Conservation (phyloP, 2,329 filamentous ascomycete species). For the Didymella keratinophila region DNA sequence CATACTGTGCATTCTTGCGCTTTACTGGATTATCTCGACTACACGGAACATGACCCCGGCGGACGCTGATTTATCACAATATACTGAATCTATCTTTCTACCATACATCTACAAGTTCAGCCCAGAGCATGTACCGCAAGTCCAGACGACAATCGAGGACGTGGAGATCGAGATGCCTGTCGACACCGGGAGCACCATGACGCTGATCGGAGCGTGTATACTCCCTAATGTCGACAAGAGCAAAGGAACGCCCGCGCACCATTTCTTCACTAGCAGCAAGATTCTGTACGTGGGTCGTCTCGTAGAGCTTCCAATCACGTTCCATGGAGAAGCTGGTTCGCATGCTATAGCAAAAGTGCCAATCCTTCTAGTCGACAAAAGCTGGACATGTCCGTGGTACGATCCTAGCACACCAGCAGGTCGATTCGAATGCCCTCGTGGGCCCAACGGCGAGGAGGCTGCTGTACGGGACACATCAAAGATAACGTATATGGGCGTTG, state of each 20-base stretch:
- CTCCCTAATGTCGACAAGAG: conserved; percentile 36
- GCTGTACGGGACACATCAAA: conserved; percentile 34
- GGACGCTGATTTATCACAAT: conserved; percentile 20
- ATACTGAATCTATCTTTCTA: conserved; percentile 42
- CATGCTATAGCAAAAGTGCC: conserved; percentile 39
- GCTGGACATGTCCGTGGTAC: conserved; percentile 47
- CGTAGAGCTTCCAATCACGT: conserved; percentile 39
- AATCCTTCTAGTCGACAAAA: conserved; percentile 45
- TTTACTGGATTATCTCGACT: conserved; percentile 18
- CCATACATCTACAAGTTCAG: conserved; percentile 43
- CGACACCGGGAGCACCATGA: conserved; percentile 48
- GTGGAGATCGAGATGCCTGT: conserved; percentile 44
- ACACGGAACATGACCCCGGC: conserved; percentile 21
- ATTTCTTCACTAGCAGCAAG: conserved; percentile 47
- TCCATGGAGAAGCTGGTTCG: conserved; percentile 31
- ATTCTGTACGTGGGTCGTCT: conserved; percentile 46
- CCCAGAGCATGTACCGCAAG: conserved; percentile 35
- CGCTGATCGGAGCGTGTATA: conserved; percentile 44
- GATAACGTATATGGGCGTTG: conserved; percentile 50
- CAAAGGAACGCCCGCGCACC: conserved; percentile 39
- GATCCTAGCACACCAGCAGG: conserved; percentile 35
- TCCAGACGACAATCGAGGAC: conserved; percentile 40
- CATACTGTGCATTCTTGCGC: conserved; percentile 8
- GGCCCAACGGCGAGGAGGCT: conserved; percentile 38
- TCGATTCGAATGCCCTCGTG: conserved; percentile 39